Evolutionary conservation across 2,329 filamentous ascomycete species (phyloP).

Genomic region (Phialophora macrospora): DNA sequence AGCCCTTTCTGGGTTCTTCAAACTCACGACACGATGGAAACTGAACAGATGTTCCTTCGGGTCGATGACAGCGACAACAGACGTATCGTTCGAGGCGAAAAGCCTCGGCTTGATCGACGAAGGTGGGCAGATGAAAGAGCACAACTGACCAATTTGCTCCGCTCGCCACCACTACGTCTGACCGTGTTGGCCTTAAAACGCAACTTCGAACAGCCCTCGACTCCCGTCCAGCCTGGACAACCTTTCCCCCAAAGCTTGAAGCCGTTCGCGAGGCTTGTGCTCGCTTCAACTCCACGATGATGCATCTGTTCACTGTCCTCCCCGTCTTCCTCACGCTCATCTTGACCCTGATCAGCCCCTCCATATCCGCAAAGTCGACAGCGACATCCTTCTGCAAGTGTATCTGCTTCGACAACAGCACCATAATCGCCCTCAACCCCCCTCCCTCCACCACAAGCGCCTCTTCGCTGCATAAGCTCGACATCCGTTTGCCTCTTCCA

Average conservation of each 20-base stretch:
- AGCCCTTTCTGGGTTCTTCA: background rate
- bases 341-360: slow-evolving; percentile 5
- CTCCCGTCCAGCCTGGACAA: background rate
- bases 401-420: slow-evolving; percentile 70
- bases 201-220: background rate
- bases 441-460: slow-evolving; percentile 38
- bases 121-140: background rate
- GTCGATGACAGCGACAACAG: background rate
- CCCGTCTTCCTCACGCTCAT: slow-evolving; percentile 21
- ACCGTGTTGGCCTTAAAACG: background rate
- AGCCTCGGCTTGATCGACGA: background rate
- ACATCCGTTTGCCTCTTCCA: slow-evolving; percentile 27
- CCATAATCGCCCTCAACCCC: slow-evolving; percentile 67
- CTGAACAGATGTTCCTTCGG: background rate
- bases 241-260: background rate
- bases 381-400: slow-evolving; percentile 73
- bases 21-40: background rate
- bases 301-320: background rate
- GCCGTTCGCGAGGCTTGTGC: background rate
- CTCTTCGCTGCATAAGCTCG: slow-evolving; percentile 21
- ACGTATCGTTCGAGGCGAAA: background rate
- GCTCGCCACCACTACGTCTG: background rate
- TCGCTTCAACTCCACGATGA: background rate
- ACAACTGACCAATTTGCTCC: background rate
- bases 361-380: slow-evolving; percentile 43